Conservation (phyloP, 108 stramenopile species). For the Cyclotella baltica region DNA sequence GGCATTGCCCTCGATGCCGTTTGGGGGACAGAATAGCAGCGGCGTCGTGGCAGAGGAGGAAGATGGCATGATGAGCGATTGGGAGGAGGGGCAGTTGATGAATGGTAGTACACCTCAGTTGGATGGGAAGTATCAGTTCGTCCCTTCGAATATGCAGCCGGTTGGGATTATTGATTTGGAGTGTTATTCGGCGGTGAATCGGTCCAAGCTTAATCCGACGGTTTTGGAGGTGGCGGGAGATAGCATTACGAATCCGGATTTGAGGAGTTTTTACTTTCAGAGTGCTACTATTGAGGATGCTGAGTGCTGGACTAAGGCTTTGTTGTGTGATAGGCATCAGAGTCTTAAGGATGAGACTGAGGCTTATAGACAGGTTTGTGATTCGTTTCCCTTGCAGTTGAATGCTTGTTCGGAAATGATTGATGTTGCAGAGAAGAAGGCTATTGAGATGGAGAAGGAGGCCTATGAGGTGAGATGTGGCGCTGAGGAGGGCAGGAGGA, state of each 20-base stretch:
- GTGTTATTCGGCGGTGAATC: constrained; percentile 88
- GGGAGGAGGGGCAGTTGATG: constrained; percentile 24
- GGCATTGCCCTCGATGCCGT: constrained; percentile 37
- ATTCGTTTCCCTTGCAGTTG: constrained; percentile 85
- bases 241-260: constrained; percentile 77
- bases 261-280: constrained; percentile 91
- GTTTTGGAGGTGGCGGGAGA: constrained; percentile 87
- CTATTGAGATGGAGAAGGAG: constrained; percentile 72
- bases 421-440: constrained; percentile 67
- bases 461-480: constrained; percentile 71
- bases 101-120: too few relatives aligned
- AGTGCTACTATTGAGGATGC: constrained; percentile 69
- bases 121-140: constrained; percentile 46
- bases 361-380: constrained; percentile 90
- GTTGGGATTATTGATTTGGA: constrained; percentile 97
- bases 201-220: constrained; percentile 68
- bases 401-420: constrained; percentile 74
- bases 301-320: constrained; percentile 83
- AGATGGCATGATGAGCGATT: constrained; percentile 11
- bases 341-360: constrained; percentile 87
- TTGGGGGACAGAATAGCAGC: neutral
- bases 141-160: constrained; percentile 62
- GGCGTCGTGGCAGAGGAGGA: constrained; percentile 20
- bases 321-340: constrained; percentile 80
- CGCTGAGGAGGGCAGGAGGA: constrained; percentile 73